Evolutionary conservation across 176 grass and related monocot genomes (phyloP), one percentile per base, ranked within the genome.

Genomic region (Zoysia japonica): DNA sequence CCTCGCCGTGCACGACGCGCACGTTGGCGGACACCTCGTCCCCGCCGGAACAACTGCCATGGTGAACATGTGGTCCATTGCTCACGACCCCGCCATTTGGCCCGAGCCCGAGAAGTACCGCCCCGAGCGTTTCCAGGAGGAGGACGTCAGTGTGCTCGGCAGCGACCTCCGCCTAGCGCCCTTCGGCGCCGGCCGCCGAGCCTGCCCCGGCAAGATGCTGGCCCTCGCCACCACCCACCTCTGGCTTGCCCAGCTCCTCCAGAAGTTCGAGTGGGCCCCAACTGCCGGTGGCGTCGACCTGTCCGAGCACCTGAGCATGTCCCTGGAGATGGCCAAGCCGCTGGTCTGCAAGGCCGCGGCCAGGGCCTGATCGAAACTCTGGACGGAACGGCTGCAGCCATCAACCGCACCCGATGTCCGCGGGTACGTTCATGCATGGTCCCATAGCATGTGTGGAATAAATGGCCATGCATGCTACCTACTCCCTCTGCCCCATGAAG

Each of bases 41-140:
- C 90, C 93, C 1, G 85, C 90, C 43, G 93, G 93, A 48, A 96
- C 93, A 2, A 96, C 93, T 7, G 93, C 93, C 11, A 96, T 96
- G 93, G 93, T 96, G 3, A 96, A 96, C 85, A 96, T 96, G 93
- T 96, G 93, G 93, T 80, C 90, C 37, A 96, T 96, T 72, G 82
- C 93, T 19, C 93, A 90, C 11, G 93, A 96, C 39, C 77, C 86
- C 7, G 35, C 80, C 5, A 47, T 96, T 38, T 96, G 93, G 93
- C 43, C 88, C 0, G 57, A 93, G 65, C 84, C 85, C 0, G 83
- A 81, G 52, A 43, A 54, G 54, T 96, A 92, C 85, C 74, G 70
- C 2, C 93, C 90, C 0, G 90, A 96, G 74, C 62, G 90, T 43
- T 96, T 96, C 83, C 14, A 55, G 61, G 79, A 79, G 42, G 85